Evolutionary conservation across 371 early-diverging fungal genomes (phyloP).

Genomic region (Circinella minor): DNA sequence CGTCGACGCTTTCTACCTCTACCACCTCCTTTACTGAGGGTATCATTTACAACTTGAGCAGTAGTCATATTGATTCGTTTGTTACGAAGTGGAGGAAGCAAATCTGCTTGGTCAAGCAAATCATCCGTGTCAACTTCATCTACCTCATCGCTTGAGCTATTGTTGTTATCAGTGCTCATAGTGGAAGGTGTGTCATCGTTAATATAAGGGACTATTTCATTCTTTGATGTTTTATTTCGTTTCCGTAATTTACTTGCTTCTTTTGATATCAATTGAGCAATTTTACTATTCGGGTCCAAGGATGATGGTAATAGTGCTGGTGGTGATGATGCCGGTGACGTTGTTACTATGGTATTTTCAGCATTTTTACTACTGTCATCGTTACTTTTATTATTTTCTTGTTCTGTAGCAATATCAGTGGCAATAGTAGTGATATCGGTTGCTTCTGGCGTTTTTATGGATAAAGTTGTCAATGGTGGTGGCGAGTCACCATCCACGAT

Average conservation of each 20-base stretch:
- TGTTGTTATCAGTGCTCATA: constrained; percentile 2
- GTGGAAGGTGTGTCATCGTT: constrained; percentile 10
- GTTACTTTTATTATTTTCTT: no score
- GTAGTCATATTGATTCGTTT: constrained; percentile 13
- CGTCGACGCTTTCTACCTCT: not conserved
- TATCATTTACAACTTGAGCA: not conserved
- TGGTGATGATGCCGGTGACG: not conserved
- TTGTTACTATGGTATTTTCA: not conserved
- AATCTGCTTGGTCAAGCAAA: constrained; percentile 18
- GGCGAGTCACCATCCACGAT: constrained; percentile 27
- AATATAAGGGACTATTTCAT: constrained; percentile 11
- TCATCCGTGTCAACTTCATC: constrained; percentile 27
- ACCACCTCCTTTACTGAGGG: not conserved
- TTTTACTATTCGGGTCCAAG: not conserved
- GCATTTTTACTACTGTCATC: not conserved
- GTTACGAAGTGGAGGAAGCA: constrained; percentile 17
- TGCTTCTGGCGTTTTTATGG: not conserved
- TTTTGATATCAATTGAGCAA: constrained; percentile 14
- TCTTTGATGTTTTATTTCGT: constrained; percentile 7
- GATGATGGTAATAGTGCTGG: not conserved
- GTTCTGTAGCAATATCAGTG: no score
- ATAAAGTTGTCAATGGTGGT: constrained; percentile 11
- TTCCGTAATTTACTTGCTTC: constrained; percentile 17
- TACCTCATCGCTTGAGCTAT: constrained; percentile 17
- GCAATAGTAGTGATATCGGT: not conserved